phyloP scores from a whole-genome alignment of 768 basidiomycete species.

The Trametes sanguinea region DNA sequence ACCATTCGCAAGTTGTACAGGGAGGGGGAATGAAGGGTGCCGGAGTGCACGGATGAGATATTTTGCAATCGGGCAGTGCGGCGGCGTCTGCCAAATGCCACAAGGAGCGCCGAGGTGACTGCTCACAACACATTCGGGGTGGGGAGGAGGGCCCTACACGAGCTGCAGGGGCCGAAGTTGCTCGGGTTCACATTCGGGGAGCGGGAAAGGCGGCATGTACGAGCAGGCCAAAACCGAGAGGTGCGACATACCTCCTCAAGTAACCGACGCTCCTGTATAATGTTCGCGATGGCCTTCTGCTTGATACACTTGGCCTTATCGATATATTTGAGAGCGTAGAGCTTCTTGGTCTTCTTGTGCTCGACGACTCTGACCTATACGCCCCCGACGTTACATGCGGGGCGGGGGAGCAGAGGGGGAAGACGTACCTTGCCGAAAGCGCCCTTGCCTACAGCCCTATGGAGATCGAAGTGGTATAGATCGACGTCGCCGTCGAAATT shows the following conservation, averaged over 20 bases:
- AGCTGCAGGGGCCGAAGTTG: too few species aligned
- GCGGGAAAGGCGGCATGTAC: too few species aligned
- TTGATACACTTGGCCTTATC: slow-evolving; percentile 91
- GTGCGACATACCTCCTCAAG: slow-evolving; percentile 74
- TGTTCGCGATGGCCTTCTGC: slow-evolving; percentile 89
- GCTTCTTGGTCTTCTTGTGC: slow-evolving; percentile 88
- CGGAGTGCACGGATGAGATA: too few species aligned
- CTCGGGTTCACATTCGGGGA: too few species aligned
- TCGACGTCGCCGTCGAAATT: slow-evolving; percentile 66
- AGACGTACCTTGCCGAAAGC: slow-evolving; percentile 93
- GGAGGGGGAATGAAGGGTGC: too few species aligned
- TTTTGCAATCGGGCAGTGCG: too few species aligned
- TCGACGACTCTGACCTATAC: slow-evolving; percentile 92
- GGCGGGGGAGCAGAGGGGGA: slow-evolving; percentile 5
- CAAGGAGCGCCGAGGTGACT: too few species aligned
- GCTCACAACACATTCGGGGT: too few species aligned
- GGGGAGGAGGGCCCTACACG: too few species aligned
- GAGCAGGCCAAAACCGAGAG: background rate
- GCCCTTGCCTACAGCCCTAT: slow-evolving; percentile 94
- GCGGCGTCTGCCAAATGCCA: too few species aligned
- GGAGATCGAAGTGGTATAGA: slow-evolving; percentile 95
- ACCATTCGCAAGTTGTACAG: too few species aligned
- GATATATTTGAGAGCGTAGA: slow-evolving; percentile 97
- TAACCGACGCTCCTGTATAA: slow-evolving; percentile 90
- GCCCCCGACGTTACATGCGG: slow-evolving; percentile 6